Evolutionary conservation across 2,329 filamentous ascomycete genomes (phyloP), one percentile per base, ranked within the genome.

Genomic region (Fusarium caatingaense): DNA sequence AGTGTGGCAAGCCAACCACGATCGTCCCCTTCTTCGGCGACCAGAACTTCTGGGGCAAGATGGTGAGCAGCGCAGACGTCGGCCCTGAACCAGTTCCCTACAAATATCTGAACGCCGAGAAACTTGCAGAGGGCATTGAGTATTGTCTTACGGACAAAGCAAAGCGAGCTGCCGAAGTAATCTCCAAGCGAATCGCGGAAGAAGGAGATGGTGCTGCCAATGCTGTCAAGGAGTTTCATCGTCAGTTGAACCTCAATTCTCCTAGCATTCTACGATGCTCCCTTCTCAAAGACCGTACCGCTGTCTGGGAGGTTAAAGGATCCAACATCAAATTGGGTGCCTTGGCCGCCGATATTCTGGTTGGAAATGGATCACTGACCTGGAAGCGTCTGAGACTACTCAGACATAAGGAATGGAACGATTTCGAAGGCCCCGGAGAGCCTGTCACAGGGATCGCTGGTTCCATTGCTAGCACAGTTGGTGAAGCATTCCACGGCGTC

Each of bases 1-100:
- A 91, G 76, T 91, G 87, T 67, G 92, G 86, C 6, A 88, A 87
- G 72, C 92, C 92, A 0, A 93, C 90, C 8, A 91, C 93, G 87
- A 87, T 93, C 27, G 89, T 94, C 3, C 92, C 92, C 0, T 94
- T 94, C 79, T 94, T 94, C 69, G 92, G 92, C 5, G 92, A 94
- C 74, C 92, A 94, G 77, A 86, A 90, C 50, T 94, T 94, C 76
- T 94, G 92, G 92, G 92, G 91, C 4, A 83, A 84, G 20, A 92
- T 92, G 88, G 84, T 93, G 2, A 84, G 84, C 7, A 86, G 84
- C 34, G 84, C 88, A 2, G 86, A 86, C 27, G 91, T 90, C 1
- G 92, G 92, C 1, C 89, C 91, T 0, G 80, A 86, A 44, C 86
- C 90, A 2, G 85, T 93, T 11, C 91, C 91, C 0, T 92, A 92